A percentile compares a stretch with the other conserved stretches of the same genome.
phyloP scores from a whole-genome alignment of 768 basidiomycete species.

The Serpula lacrymans region DNA sequence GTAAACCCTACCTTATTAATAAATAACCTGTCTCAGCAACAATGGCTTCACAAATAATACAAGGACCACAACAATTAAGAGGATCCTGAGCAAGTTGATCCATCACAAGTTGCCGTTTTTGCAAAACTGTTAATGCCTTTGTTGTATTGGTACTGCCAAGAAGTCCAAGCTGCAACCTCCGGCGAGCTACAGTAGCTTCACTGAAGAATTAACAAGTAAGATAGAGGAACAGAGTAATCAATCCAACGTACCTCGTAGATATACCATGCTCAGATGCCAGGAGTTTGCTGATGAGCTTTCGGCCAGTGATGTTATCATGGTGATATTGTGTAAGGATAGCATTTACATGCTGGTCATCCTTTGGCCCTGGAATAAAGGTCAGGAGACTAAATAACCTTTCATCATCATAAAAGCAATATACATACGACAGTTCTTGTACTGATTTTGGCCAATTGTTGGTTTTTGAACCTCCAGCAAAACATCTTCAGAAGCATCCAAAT shows the following conservation, averaged over 20 bases:
- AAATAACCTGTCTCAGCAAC: constrained; percentile 13
- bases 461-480: no score
- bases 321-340: constrained; percentile 18
- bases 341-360: constrained; percentile 14
- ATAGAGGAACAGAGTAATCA: background rate
- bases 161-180: constrained; percentile 20
- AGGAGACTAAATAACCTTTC: background rate
- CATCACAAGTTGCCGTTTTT: constrained; percentile 19
- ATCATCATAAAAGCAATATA: no score
- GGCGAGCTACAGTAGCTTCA: constrained; percentile 22
- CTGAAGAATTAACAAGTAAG: constrained; percentile 10
- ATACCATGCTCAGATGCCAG: constrained; percentile 23
- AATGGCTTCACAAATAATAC: constrained; percentile 17
- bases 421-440: constrained; percentile 23
- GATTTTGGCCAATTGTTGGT: no score
- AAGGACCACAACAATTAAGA: constrained; percentile 11
- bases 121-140: constrained; percentile 7
- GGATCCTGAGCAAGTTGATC: constrained; percentile 19
- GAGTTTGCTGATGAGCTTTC: constrained; percentile 15
- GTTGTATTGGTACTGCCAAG: constrained; percentile 24
- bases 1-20: constrained; percentile 5
- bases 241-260: constrained; percentile 21
- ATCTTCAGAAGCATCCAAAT: no score
- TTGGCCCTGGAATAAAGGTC: constrained; percentile 10
- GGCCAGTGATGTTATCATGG: constrained; percentile 16